Base-by-base conservation (phyloP, 179 eudicot genomes). In the Sideroxylon spinosum region DNA sequence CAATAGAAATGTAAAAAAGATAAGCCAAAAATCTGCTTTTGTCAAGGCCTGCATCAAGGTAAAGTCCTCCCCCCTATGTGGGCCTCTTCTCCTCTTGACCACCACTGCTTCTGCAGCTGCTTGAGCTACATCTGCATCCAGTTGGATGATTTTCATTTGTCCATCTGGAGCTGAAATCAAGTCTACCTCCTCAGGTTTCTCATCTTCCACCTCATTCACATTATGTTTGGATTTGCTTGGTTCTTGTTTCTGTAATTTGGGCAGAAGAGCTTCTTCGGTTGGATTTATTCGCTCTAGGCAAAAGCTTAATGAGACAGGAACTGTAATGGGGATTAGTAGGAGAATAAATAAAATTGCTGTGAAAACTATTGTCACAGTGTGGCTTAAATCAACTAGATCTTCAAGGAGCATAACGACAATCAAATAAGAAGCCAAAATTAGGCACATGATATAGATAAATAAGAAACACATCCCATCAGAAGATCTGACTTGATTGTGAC, bases 361-460 rank as follows among this genome's bases (percentile, higher is more conserved):
- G 84, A 90, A 92, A 9, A 88, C 76, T 63, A 81, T 84, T 68
- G 91, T 49, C 6, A 88, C 77, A 9, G 81, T 79, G n/a, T 89
- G 90, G 79, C 84, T 86, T 74, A 94, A 53, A 62, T 91, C 87
- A 50, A 94, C 71, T 29, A 92, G 80, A 78, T 94, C 97, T 82
- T 94, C 85, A 3, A 94, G 88, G 73, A 94, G 87, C 98, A 94
- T 89, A 82, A 94, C 87, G 20, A 90, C 94, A 95, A 94, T 89
- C 68, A 94, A 76, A 78, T 94, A 94, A 80, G 95, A 90, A 60
- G 98, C 98, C 48, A 94, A 80, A n/a, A 91, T 78, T 64, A 94
- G 92, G 86, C 98, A 94, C 11, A 86, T 80, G 46, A 89, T 78
- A 76, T 92, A 94, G 22, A 92, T 88, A 56, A 86, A 86, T 16